Evolutionary conservation across 139 green algal species (phyloP).

Genomic region (Bryopsis sp.): DNA sequence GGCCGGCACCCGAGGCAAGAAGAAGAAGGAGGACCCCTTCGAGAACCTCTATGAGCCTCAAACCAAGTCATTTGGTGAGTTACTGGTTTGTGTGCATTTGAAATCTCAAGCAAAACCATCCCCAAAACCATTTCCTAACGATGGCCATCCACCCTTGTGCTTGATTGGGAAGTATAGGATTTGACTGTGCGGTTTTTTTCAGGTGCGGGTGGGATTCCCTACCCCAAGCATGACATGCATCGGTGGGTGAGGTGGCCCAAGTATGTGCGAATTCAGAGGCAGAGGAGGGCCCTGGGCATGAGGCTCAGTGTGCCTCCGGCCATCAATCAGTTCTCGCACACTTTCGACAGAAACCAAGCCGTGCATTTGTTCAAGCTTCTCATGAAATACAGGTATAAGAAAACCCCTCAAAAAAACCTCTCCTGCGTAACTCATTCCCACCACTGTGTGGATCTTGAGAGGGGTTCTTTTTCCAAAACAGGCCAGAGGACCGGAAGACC

Average conservation of each 20-base stretch:
- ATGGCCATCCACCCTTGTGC: too few species aligned
- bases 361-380: conserved; percentile 94
- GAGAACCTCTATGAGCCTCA: too few species aligned
- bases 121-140: too few species aligned
- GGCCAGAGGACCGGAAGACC: conserved; percentile 9
- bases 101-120: too few species aligned
- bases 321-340: conserved; percentile 55
- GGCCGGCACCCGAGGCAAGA: too few species aligned
- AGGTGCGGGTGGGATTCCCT: conserved; percentile 79
- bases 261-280: conserved; percentile 97
- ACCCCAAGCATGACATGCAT: conserved; percentile 85
- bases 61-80: too few species aligned
- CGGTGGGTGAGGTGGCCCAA: conserved; percentile 99
- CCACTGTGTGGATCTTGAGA: neutral
- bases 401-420: too few species aligned
- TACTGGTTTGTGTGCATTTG: too few species aligned
- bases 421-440: neutral
- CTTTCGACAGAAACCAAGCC: conserved; percentile 85
- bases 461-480: too few species aligned
- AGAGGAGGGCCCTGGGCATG: conserved; percentile 88
- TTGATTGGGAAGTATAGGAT: too few species aligned
- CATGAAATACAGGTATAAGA: conserved; percentile 97
- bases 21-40: too few species aligned
- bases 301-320: conserved; percentile 71
- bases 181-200: too few species aligned